Evolutionary conservation across 768 basidiomycete genomes (phyloP), one percentile per base, ranked within the genome.

Genomic region (Udeniomyces megalosporus): DNA sequence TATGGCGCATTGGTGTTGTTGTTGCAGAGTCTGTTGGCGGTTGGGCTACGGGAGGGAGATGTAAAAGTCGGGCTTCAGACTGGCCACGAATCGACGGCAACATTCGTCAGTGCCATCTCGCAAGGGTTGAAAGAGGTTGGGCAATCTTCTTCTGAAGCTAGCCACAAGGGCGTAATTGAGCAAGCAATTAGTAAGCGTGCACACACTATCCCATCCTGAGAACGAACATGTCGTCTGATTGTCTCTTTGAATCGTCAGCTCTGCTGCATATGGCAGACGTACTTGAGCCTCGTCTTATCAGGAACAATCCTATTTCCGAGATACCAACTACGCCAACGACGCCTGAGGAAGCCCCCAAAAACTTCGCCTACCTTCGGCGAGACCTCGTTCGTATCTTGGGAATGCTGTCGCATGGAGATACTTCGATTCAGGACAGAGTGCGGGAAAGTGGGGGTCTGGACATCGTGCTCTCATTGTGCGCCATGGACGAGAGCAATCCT

Each of bases 341-440:
- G 22, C 26, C 45, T 28, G 52, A 8, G 42, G 66, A 67, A 44
- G 80, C 79, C 58, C 69, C 76, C 48, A 75, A 78, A n/a, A 82
- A 84, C 15, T 90, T 93, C 71, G 78, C 80, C 1, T 87, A 88
- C 71, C 75, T 95, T 63, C 93, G 93, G 73, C 80, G 88, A 49
- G 88, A 92, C 74, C 78, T 95, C 42, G 86, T 91, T n/a, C 84
- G 86, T 20, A 75, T 93, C 14, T 76, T 93, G n/a, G 88, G 88
- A 6, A 78, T 86, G 51, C 73, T 93, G 14, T 82, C 81, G 57
- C 80, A 86, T 69, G 80, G 78, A 49, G 77, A 78, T 67, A 81
- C 74, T 70, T 76, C 73, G 32, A 81, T 84, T 46, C 90, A 92
- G 70, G 86, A 93, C 72, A 79, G 82, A 10, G 78, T 84, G 45